Evolutionary conservation across 2,329 filamentous ascomycete genomes (phyloP).

Genomic region (Botrytis fragariae): DNA sequence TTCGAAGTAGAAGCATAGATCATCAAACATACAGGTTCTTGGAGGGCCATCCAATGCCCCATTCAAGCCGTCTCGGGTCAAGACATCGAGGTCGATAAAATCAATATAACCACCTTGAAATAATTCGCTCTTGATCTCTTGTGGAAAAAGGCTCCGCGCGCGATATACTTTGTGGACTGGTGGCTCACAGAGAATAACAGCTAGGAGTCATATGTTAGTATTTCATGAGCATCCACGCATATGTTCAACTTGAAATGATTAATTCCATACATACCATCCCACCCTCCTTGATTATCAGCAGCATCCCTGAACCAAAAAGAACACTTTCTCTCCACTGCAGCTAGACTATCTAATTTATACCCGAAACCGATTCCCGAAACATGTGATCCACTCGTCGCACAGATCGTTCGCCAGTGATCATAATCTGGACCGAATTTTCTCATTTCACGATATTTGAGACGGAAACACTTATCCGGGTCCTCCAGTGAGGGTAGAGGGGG

Average conservation of each 20-base stretch:
- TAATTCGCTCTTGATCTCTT: not conserved
- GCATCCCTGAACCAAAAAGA: conserved; percentile 12
- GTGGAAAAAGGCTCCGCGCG: not conserved
- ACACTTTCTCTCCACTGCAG: conserved; percentile 12
- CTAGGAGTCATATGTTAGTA: not conserved
- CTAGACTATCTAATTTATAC: not conserved
- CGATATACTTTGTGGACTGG: conserved; percentile 4
- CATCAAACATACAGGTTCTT: conserved; percentile 23
- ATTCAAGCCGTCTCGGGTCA: not conserved
- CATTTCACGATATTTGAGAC: conserved; percentile 23
- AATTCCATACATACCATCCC: conserved; percentile 6
- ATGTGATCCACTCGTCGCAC: conserved; percentile 18
- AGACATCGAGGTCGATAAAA: not conserved
- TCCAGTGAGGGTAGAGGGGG: conserved; percentile 10
- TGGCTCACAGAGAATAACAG: conserved; percentile 4
- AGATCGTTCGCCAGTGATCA: conserved; percentile 18
- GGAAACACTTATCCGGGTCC: conserved; percentile 17
- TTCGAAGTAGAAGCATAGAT: conserved; percentile 23
- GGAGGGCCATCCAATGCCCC: conserved; percentile 7
- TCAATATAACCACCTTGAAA: conserved; percentile 11
- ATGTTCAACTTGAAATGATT: not conserved
- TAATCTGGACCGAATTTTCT: conserved; percentile 16
- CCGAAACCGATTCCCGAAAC: conserved; percentile 16
- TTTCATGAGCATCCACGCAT: not conserved
- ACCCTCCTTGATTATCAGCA: not conserved